Evolutionary conservation across 1,284 basidiomycete species (phyloP).

Genomic region (Sanghuangporus sanghuang): DNA sequence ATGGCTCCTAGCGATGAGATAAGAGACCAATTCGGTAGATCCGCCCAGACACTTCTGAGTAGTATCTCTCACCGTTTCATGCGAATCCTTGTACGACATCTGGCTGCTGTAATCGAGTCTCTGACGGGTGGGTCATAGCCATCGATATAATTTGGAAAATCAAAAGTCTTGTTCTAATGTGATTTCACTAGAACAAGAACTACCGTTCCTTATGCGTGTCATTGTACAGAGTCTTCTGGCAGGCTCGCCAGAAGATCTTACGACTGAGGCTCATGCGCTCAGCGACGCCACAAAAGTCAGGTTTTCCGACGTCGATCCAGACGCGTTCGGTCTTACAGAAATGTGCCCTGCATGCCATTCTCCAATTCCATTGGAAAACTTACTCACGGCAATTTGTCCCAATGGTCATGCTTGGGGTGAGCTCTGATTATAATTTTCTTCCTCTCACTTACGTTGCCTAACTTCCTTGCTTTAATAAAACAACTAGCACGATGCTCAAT

Average conservation of each 20-base stretch:
- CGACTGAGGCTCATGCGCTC: background rate
- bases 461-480: background rate
- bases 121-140: conserved; percentile 39
- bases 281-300: conserved; percentile 5
- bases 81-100: conserved; percentile 52
- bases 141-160: conserved; percentile 12
- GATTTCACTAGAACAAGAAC: conserved; percentile 14
- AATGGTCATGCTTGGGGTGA: conserved; percentile 68
- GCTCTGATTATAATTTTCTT: conserved; percentile 18
- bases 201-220: conserved; percentile 17
- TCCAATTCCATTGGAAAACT: conserved; percentile 50
- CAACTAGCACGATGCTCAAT: conserved; percentile 61
- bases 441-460: background rate
- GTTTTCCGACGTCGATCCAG: conserved; percentile 2
- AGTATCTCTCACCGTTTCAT: conserved; percentile 49
- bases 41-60: conserved; percentile 45
- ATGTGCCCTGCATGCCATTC: conserved; percentile 63
- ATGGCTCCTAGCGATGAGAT: conserved; percentile 35
- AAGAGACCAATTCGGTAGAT: conserved; percentile 40
- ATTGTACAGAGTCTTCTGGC: conserved; percentile 16
- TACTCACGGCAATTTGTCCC: conserved; percentile 51
- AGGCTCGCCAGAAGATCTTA: conserved; percentile 13
- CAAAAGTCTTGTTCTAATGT: background rate
- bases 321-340: conserved; percentile 38
- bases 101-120: conserved; percentile 38